Base-by-base conservation (phyloP, 345 rosid species). In the Isatis tinctoria region DNA sequence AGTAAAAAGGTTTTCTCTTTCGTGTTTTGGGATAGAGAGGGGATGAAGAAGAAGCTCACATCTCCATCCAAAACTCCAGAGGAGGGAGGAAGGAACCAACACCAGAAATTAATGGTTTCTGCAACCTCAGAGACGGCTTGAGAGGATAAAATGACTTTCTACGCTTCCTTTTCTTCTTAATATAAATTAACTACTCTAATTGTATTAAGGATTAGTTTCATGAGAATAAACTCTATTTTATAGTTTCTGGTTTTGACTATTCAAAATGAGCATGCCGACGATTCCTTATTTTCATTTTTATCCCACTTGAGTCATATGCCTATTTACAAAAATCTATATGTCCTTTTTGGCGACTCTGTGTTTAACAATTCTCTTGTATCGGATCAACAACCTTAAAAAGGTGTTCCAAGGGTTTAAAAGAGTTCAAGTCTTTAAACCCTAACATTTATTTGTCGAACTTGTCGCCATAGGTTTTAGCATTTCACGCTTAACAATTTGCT, bases 51-150 rank as follows among this genome's bases (percentile, higher is more conserved):
- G 76, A 65, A 61, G 69, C 72, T 40, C 64, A 65, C 84, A 80
- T 74, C 81, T 59, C 80, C 86, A 58, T 81, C 79, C 81, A 73
- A 45, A 64, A 36, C 67, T 35, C 28, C 53, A 70, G 74, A 76
- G 70, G 63, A 69, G 30, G 4, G 67, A 75, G 51, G 54, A 6
- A 45, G 27, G 27, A 48, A 47, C 12, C 37, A 60, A 41, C 48
- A 67, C 70, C 64, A 66, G 67, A 81, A 48, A 82, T 77, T 75
- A 87, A 86, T 52, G 93, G 89, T 43, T 52, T 51, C 60, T 62
- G 43, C 43, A 74, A 60, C 68, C 65, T 44, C 33, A 26, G 57
- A 44, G 59, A 45, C 48, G 24, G 2, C 65, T 45, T 26, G 4
- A 33, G 43, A 66, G 61, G 73, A 74, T 74, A 66, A 58, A 36